Conservation (phyloP, 1,284 basidiomycete genomes). For the Pseudozyma hubeiensis region DNA sequence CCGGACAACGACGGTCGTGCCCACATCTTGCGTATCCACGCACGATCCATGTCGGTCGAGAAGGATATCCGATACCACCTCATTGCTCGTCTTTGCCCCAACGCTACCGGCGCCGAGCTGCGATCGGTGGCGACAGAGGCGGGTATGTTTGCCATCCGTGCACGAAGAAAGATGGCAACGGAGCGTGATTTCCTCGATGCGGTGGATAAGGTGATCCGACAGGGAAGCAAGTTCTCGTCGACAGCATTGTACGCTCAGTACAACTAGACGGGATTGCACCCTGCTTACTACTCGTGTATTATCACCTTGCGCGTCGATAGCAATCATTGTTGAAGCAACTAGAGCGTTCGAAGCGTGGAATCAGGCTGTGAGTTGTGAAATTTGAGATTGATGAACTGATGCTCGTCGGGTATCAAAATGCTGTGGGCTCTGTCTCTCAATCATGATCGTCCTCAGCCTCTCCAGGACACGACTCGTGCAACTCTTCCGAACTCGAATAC, state of each 20-base stretch:
- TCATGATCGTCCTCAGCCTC: conserved; percentile 48
- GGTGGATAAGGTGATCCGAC: conserved; percentile 97
- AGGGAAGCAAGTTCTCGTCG: conserved; percentile 93
- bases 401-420: conserved; percentile 21
- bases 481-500: conserved; percentile 18
- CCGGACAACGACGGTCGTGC: conserved; percentile 97
- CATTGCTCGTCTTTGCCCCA: conserved; percentile 95
- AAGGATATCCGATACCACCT: conserved; percentile 97
- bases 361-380: not conserved
- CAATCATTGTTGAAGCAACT: not conserved
- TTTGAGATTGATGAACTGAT: conserved; percentile 3
- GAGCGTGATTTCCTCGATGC: conserved; percentile 98
- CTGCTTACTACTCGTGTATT: conserved; percentile 10
- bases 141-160: conserved; percentile 99
- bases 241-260: conserved; percentile 65
- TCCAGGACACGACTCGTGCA: conserved; percentile 45
- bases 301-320: conserved; percentile 9
- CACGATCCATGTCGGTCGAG: conserved; percentile 94
- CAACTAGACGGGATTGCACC: conserved; percentile 20
- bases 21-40: conserved; percentile 96
- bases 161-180: conserved; percentile 93
- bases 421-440: conserved; percentile 3
- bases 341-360: not conserved
- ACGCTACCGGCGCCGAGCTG: conserved; percentile 96
- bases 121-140: conserved; percentile 97